Percentiles rank a stretch among this genome's conserved stretches.
Evolutionary conservation across 1,284 basidiomycete genomes (phyloP).

Genomic region (Ganoderma lucidum): DNA sequence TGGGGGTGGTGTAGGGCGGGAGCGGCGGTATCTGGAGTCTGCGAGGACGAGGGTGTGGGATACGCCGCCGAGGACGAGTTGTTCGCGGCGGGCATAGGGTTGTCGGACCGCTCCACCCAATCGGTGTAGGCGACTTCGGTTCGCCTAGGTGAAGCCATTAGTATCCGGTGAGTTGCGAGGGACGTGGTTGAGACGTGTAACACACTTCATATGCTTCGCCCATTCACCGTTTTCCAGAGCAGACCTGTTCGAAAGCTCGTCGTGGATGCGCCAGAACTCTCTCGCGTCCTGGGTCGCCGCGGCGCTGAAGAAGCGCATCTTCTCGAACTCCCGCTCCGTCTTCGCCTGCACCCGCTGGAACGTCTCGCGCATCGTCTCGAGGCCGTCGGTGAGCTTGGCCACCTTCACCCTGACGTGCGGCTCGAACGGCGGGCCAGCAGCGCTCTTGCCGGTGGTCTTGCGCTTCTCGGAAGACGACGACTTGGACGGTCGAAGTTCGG

Average conservation of each 20-base stretch:
- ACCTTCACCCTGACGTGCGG: conserved; percentile 21
- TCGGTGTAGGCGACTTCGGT: background rate
- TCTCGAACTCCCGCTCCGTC: conserved; percentile 13
- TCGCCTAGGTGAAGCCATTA: background rate
- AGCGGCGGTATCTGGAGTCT: background rate
- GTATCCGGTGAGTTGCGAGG: background rate
- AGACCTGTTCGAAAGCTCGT: background rate
- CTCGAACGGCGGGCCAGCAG: conserved; percentile 4
- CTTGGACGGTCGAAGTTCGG: background rate
- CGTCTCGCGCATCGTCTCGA: conserved; percentile 20
- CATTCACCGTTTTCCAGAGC: background rate
- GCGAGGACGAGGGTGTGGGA: background rate
- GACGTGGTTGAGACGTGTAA: background rate
- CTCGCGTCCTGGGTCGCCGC: conserved; percentile 2
- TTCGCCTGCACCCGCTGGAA: conserved; percentile 12
- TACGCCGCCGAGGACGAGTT: background rate
- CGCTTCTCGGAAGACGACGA: background rate
- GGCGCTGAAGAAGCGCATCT: conserved; percentile 15
- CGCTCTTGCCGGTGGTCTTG: conserved; percentile 4
- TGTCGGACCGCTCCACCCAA: background rate
- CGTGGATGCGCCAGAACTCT: conserved; percentile 21
- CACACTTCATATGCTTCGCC: background rate
- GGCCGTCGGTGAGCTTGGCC: conserved; percentile 20
- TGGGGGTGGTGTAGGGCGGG: background rate
- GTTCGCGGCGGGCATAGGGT: background rate